phyloP scores from a whole-genome alignment of 345 rosid species.

The Corchorus olitorius region DNA sequence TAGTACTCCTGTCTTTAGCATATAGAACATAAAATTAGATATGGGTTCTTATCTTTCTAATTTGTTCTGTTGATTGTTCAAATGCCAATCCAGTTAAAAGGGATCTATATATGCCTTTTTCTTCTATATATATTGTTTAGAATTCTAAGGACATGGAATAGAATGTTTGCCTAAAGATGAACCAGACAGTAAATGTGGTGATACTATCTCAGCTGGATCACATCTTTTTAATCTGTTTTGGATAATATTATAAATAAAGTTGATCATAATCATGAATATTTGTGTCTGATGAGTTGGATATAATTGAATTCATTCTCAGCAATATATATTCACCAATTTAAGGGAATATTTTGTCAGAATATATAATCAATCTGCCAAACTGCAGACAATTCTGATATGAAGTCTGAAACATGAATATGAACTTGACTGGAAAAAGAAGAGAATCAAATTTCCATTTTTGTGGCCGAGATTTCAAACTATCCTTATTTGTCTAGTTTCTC shows the following conservation, averaged over 20 bases:
- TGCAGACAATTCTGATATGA: not conserved
- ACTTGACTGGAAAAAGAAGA: not conserved
- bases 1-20: not conserved
- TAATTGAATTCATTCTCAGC: not conserved
- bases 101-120: not conserved
- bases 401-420: too few species aligned
- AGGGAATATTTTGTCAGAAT: conserved; percentile 5
- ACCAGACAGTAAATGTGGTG: not conserved
- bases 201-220: not conserved
- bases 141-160: conserved; percentile 3
- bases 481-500: not conserved
- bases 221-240: not conserved
- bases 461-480: not conserved
- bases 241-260: not conserved
- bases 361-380: not conserved
- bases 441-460: not conserved
- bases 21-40: conserved; percentile 1
- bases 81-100: not conserved
- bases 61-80: not conserved
- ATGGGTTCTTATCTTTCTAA: not conserved
- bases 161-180: conserved; percentile 11
- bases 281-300: not conserved
- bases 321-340: not conserved
- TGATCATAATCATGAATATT: not conserved
- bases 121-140: not conserved